Evolutionary conservation across 2,329 filamentous ascomycete species (phyloP).

Genomic region (Ascochyta koolunga): DNA sequence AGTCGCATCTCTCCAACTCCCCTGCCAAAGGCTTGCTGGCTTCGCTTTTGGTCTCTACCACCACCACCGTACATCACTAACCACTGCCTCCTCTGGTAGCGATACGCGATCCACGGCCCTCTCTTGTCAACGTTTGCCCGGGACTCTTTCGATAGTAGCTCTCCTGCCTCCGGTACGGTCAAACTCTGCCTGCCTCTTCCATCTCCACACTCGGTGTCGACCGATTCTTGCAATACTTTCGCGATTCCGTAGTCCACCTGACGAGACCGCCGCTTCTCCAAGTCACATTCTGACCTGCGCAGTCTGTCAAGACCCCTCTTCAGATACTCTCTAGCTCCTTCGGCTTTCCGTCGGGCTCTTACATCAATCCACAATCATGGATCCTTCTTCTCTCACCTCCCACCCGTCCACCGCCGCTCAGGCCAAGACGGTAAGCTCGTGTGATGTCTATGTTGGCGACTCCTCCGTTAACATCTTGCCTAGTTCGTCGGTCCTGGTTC

Average conservation of each 20-base stretch:
- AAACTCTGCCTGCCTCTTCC: slow-evolving; percentile 26
- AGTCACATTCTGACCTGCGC: slow-evolving; percentile 42
- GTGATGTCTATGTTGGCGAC: slow-evolving; percentile 29
- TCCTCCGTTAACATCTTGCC: slow-evolving; percentile 30
- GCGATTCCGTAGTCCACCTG: slow-evolving; percentile 41
- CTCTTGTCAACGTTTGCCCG: slow-evolving; percentile 63
- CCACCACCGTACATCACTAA: slow-evolving; percentile 30
- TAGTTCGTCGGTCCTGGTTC: slow-evolving; percentile 84
- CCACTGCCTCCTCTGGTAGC: slow-evolving; percentile 33
- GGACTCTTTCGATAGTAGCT: slow-evolving; percentile 99
- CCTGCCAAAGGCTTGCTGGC: slow-evolving; percentile 51
- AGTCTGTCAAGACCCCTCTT: slow-evolving; percentile 43
- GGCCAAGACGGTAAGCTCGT: slow-evolving; percentile 71
- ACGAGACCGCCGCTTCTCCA: slow-evolving; percentile 36
- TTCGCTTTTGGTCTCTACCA: slow-evolving; percentile 48
- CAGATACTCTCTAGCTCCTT: slow-evolving; percentile 37
- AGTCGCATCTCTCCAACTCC: slow-evolving; percentile 30
- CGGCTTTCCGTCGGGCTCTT: slow-evolving; percentile 33
- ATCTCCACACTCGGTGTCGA: slow-evolving; percentile 33
- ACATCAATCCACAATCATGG: slow-evolving; percentile 67
- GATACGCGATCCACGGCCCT: slow-evolving; percentile 31
- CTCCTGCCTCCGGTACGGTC: slow-evolving; percentile 72
- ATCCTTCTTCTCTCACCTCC: slow-evolving; percentile 75
- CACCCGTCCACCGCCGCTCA: slow-evolving; percentile 90
- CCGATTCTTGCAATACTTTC: slow-evolving; percentile 37